These are phyloP conservation scores for Hypoxylon lienhwacheense DNA, from an alignment of 495 filamentous ascomycete genomes.

Conservation along the genomic window DNA sequence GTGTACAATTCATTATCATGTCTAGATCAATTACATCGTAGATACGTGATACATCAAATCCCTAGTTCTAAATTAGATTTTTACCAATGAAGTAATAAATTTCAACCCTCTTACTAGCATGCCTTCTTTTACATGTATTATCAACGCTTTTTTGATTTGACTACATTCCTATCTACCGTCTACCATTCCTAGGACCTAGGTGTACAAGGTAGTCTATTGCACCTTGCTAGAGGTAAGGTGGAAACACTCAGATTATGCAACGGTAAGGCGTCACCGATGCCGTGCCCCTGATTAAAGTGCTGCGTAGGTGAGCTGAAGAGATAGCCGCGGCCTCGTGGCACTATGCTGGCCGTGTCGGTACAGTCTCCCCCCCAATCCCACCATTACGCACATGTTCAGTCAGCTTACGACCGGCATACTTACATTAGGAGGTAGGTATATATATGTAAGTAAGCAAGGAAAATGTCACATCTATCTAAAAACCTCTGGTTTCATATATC, in stretches of 20 bases:
- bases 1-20: neutral
- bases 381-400: conserved; percentile 12
- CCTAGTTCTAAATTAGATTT: too few relatives aligned
- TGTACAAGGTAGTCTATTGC: neutral
- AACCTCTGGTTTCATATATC: conserved; percentile 18
- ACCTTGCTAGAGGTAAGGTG: too few relatives aligned
- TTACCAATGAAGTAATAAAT: too few relatives aligned
- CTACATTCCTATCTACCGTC: neutral
- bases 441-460: conserved; percentile 6
- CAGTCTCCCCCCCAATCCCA: conserved; percentile 24
- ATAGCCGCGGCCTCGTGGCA: conserved; percentile 5
- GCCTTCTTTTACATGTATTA: too few relatives aligned
- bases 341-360: conserved; percentile 18
- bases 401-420: conserved; percentile 6
- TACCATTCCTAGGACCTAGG: conserved; percentile 3
- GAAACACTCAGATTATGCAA: neutral
- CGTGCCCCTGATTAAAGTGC: conserved; percentile 19
- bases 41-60: too few relatives aligned
- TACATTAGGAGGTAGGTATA: too few relatives aligned
- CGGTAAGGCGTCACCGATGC: conserved; percentile 5
- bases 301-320: neutral
- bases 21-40: too few relatives aligned
- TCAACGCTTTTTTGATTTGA: too few relatives aligned
- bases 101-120: too few relatives aligned
- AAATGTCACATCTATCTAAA: conserved; percentile 17